Conservation (phyloP, 129 eudicot genomes). For the Erigeron canadensis region DNA sequence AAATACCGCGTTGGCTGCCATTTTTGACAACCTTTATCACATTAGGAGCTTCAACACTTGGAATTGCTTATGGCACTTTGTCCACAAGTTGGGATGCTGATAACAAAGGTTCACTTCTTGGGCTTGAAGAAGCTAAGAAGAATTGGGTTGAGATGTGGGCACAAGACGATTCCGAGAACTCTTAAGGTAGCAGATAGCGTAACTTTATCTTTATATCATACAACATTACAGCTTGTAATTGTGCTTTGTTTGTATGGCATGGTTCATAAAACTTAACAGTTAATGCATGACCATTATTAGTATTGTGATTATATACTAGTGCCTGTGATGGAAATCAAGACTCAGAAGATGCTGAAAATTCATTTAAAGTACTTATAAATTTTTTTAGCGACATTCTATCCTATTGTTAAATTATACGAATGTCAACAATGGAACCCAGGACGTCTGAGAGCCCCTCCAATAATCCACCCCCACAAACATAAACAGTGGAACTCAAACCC, state of each 20-base stretch:
- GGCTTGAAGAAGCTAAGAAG: constrained; percentile 68
- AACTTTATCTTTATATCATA: not conserved
- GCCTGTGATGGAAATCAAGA: not conserved
- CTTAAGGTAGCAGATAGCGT: constrained; percentile 15
- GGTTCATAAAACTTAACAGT: not conserved
- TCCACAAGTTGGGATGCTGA: constrained; percentile 86
- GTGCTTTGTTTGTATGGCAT: not conserved
- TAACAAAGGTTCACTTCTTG: constrained; percentile 64
- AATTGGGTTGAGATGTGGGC: constrained; percentile 92
- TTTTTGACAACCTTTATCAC: constrained; percentile 61
- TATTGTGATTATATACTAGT: not conserved
- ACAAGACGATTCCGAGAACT: constrained; percentile 44
- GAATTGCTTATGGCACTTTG: constrained; percentile 75
- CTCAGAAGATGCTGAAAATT: constrained; percentile 7
- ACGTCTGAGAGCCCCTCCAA: no score
- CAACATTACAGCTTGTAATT: not conserved
- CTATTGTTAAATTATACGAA: no score
- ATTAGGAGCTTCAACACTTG: constrained; percentile 82
- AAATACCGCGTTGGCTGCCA: constrained; percentile 76
- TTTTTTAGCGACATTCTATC: no score
- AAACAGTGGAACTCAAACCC: no score
- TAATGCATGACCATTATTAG: not conserved
- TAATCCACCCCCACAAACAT: no score
- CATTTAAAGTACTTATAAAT: not conserved
- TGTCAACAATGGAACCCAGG: no score